Conservation (phyloP, 2,329 filamentous ascomycete genomes). For the Penicillium sp. region DNA sequence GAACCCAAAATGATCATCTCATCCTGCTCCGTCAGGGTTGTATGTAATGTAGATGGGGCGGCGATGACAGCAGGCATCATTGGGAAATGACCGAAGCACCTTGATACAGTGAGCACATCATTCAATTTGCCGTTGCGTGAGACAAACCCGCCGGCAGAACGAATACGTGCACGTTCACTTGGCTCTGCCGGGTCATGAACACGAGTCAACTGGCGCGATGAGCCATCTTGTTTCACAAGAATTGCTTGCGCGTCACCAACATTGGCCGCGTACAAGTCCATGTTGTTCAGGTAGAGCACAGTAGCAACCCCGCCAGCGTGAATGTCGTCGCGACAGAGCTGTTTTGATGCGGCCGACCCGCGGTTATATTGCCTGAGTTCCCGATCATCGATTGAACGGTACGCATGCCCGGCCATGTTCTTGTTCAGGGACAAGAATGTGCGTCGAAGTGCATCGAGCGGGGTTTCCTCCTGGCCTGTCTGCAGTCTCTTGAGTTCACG, state of each 20-base stretch:
- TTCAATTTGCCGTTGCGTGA: slow-evolving; percentile 92
- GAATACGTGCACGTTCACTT: slow-evolving; percentile 76
- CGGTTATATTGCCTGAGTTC: slow-evolving; percentile 56
- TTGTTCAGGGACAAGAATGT: slow-evolving; percentile 90
- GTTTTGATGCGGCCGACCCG: slow-evolving; percentile 63
- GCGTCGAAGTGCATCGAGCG: slow-evolving; percentile 74
- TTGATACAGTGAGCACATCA: slow-evolving; percentile 81
- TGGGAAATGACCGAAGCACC: slow-evolving; percentile 91
- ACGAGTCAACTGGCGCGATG: slow-evolving; percentile 73
- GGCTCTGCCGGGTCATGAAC: slow-evolving; percentile 92
- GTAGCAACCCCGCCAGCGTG: slow-evolving; percentile 88
- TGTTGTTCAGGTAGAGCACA: slow-evolving; percentile 80
- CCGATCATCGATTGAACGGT: slow-evolving; percentile 71
- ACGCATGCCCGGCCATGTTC: slow-evolving; percentile 79
- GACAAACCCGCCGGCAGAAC: slow-evolving; percentile 91
- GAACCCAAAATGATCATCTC: slow-evolving; percentile 92
- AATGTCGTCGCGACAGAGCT: slow-evolving; percentile 82
- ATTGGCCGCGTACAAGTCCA: slow-evolving; percentile 89
- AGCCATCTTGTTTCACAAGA: slow-evolving; percentile 81
- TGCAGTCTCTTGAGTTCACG: slow-evolving; percentile 73
- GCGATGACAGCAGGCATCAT: slow-evolving; percentile 90
- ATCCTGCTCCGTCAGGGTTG: slow-evolving; percentile 77
- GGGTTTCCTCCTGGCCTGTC: slow-evolving; percentile 62
- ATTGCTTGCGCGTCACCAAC: slow-evolving; percentile 95
- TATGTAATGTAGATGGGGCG: slow-evolving; percentile 72